phyloP scores from a whole-genome alignment of 345 rosid species.

The Melaleuca alternifolia region DNA sequence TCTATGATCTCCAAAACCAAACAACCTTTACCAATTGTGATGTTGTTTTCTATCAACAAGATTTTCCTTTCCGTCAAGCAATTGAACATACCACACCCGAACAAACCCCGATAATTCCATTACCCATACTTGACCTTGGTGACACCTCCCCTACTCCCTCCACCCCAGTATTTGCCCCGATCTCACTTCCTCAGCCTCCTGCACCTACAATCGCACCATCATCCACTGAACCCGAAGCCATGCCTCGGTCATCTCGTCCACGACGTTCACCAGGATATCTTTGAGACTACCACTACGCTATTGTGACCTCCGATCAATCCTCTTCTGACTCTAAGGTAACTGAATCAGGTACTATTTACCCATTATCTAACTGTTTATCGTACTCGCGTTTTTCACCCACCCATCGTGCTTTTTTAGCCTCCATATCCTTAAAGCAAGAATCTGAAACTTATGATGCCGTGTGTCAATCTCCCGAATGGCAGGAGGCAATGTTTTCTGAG shows the following conservation, averaged over 20 bases:
- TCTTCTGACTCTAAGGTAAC: background rate
- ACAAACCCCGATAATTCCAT: background rate
- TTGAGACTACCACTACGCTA: rapidly evolving
- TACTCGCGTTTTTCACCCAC: background rate
- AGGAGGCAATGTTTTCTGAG: background rate
- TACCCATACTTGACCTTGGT: background rate
- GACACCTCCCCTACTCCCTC: background rate
- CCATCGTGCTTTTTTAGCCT: background rate
- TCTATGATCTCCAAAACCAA: background rate
- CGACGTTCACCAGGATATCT: background rate
- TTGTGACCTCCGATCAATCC: background rate
- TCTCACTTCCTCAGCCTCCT: background rate
- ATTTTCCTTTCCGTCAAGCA: background rate
- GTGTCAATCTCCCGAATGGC: background rate
- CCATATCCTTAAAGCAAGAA: background rate
- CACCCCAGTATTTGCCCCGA: background rate
- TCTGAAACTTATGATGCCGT: background rate
- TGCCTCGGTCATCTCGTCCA: background rate
- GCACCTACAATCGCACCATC: background rate
- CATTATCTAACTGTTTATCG: background rate
- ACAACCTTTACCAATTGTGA: rapidly evolving
- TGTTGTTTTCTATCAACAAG: background rate
- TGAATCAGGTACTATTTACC: background rate
- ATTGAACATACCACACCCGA: background rate
- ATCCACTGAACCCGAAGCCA: rapidly evolving